Percentiles rank a stretch among this genome's conserved stretches.
These are phyloP conservation scores for Shiraia sp. DNA, from an alignment of 2,329 filamentous ascomycete species.

Conservation along the genomic window DNA sequence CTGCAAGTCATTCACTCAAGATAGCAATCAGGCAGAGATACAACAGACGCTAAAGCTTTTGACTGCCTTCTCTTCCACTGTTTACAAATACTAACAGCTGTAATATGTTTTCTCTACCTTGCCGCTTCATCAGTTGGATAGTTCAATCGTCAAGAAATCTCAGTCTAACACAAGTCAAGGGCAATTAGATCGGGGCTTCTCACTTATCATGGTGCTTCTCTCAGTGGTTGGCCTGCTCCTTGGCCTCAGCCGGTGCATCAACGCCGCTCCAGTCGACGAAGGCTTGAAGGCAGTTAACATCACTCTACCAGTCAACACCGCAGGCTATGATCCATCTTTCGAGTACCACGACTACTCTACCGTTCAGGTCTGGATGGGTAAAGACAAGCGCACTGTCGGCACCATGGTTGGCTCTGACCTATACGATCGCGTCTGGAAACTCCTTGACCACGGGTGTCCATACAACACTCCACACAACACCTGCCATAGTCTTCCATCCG, in stretches of 20 bases:
- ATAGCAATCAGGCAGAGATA: neutral
- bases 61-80: no score
- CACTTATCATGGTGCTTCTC: neutral
- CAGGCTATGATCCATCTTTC: conserved; percentile 1
- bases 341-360: conserved; percentile 4
- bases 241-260: no score
- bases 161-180: no score
- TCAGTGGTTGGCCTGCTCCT: no score
- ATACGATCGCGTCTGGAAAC: neutral
- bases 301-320: no score
- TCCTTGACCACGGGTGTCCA: neutral
- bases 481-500: neutral
- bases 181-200: no score
- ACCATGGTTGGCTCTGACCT: neutral
- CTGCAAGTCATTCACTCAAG: neutral
- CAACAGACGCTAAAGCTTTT: no score
- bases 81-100: no score
- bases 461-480: neutral
- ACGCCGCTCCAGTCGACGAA: neutral
- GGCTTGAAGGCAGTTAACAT: neutral
- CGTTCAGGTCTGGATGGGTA: conserved; percentile 3
- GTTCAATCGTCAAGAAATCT: no score
- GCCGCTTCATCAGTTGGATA: no score
- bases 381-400: neutral
- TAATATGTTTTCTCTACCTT: no score